Percentiles rank a stretch among this genome's conserved stretches.
These are phyloP conservation scores for Canna indica DNA, from an alignment of 176 grass and related monocot genomes.

Conservation along the genomic window DNA sequence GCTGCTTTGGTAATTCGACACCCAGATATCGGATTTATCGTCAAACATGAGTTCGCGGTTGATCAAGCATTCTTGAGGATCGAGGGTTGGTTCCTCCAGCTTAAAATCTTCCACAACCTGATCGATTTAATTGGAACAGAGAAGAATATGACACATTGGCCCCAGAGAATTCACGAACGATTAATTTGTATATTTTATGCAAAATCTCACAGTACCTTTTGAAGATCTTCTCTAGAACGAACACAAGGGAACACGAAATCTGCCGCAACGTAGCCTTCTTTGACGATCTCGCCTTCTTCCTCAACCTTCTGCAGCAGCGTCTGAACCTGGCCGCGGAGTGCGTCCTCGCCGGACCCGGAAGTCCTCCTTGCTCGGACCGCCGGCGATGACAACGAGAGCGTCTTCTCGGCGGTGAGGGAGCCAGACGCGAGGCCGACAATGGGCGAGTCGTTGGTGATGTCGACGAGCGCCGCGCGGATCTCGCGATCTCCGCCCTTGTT, in stretches of 20 bases:
- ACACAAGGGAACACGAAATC: background rate
- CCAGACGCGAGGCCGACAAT: constrained; percentile 53
- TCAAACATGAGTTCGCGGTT: constrained; percentile 59
- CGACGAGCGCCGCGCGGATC: constrained; percentile 35
- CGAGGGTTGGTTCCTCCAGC: constrained; percentile 18
- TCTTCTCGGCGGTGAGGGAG: constrained; percentile 19
- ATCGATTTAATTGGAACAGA: background rate
- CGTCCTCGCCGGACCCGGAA: constrained; percentile 63
- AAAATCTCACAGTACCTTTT: background rate
- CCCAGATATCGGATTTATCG: constrained; percentile 28
- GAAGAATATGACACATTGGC: no score
- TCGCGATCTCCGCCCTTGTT: background rate
- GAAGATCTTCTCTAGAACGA: background rate
- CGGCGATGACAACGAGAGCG: constrained; percentile 29
- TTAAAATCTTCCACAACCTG: background rate
- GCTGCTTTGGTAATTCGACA: background rate
- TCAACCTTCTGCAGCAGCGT: constrained; percentile 74
- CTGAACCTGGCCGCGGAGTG: constrained; percentile 75
- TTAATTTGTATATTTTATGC: no score
- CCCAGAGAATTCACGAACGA: no score
- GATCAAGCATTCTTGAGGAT: constrained; percentile 20
- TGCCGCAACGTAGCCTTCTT: background rate
- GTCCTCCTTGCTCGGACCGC: constrained; percentile 24
- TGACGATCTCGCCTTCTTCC: constrained; percentile 29
- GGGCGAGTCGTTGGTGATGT: constrained; percentile 90